Base-by-base conservation (phyloP, 768 basidiomycete genomes). In the Termitomyces heimii region DNA sequence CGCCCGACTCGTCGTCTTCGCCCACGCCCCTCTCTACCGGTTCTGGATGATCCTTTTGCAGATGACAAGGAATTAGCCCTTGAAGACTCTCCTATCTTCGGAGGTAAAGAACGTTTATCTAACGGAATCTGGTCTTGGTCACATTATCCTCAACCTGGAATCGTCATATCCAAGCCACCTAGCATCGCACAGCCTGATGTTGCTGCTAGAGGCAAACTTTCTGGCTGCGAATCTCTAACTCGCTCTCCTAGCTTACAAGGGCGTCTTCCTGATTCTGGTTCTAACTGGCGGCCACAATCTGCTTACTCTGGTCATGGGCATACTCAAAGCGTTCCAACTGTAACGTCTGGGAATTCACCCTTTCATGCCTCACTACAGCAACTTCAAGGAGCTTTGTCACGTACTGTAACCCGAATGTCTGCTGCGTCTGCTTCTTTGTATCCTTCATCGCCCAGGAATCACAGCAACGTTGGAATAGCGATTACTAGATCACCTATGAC, bases 21-120 rank as follows among this genome's bases (percentile, higher is more conserved):
- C 20, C 86, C 82, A 6, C 84, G 77, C n/a, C 89, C 87, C 3
- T 91, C 88, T 31, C 75, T 86, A n/a, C 89, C 88, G 0, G 85
- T 88, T 47, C 72, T 86, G 13, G 82, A 86, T 56, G 83, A 87
- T 39, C 73, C 70, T 13, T 79, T 75, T 58, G 67, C 76, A 13
- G 78, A 81, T 26, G 75, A 77, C 42, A 74, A 82, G 40, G 69
- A 68, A 47, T 75, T 71, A 56, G 70, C 74, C 35, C 66, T 73
- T 8, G 81, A 84, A 54, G 84, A 84, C 26, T 89, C 88, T 2
- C 87, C 86, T 26, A 71, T 90, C 35, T 91, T 92, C 62, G 88
- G 89, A n/a, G 88, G 89, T 2, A 83, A 84, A 63, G 88, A 90
- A 62, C 64, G 76, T 43, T 70, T 80, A 35, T 79, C 81, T 54